phyloP scores from a whole-genome alignment of 1,284 basidiomycete genomes.

The Apiotrichum mycotoxinovorans region DNA sequence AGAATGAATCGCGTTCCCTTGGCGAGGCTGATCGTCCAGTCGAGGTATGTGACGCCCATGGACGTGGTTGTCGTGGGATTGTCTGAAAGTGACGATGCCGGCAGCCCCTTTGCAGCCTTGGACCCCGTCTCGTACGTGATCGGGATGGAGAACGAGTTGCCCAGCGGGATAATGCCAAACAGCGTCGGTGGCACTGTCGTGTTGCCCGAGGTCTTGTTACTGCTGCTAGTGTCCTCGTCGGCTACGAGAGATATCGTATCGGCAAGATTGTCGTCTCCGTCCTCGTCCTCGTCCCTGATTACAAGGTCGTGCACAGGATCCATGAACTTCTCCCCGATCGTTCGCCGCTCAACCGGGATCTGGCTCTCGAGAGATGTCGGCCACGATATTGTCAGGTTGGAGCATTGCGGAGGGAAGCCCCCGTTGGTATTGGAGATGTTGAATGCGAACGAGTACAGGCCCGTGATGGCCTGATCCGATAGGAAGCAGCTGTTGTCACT shows the following conservation, averaged over 20 bases:
- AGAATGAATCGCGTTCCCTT: conserved; percentile 48
- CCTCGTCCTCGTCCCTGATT: neutral
- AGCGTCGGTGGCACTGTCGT: conserved; percentile 45
- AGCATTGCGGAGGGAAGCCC: conserved; percentile 42
- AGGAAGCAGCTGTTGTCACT: conserved; percentile 36
- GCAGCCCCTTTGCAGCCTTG: conserved; percentile 32
- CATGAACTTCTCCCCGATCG: neutral
- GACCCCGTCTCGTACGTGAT: conserved; percentile 34
- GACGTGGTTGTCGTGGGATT: conserved; percentile 38
- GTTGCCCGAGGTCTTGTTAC: conserved; percentile 30
- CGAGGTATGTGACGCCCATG: conserved; percentile 39
- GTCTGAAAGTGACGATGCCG: conserved; percentile 29
- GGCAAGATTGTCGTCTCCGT: neutral
- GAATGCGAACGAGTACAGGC: conserved; percentile 46
- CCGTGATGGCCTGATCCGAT: conserved; percentile 31
- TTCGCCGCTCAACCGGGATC: neutral
- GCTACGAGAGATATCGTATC: neutral
- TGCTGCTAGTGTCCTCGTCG: conserved; percentile 13
- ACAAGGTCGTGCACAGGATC: neutral
- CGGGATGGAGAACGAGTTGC: conserved; percentile 46
- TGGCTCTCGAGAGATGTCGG: conserved; percentile 38
- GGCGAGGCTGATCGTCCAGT: conserved; percentile 44
- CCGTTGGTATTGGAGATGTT: conserved; percentile 32
- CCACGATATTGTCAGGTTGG: conserved; percentile 44
- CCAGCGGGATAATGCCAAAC: conserved; percentile 48